These are phyloP conservation scores for Colletotrichum melonis DNA, from an alignment of 2,329 filamentous ascomycete genomes.

Conservation along the genomic window DNA sequence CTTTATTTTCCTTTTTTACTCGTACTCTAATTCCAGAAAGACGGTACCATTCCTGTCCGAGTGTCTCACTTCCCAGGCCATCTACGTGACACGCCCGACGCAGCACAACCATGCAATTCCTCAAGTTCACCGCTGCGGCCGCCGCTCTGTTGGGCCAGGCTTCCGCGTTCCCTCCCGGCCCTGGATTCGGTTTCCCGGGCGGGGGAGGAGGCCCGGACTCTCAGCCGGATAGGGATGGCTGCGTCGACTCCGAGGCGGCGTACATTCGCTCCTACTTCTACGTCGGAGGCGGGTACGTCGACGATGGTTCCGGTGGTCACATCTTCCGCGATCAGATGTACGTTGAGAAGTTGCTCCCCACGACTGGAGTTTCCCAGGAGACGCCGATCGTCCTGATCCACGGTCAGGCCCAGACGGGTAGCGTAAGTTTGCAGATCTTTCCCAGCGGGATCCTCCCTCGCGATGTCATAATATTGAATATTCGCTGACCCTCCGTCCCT, in stretches of 20 bases:
- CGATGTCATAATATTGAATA: background rate
- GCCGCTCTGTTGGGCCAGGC: conserved; percentile 27
- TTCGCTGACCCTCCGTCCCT: conserved; percentile 7
- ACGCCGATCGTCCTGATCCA: conserved; percentile 56
- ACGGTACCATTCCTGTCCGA: background rate
- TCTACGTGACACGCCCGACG: conserved; percentile 10
- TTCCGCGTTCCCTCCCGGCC: conserved; percentile 7
- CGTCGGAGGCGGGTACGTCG: conserved; percentile 49
- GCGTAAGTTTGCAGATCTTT: conserved; percentile 42
- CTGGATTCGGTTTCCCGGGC: background rate
- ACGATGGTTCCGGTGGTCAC: conserved; percentile 44
- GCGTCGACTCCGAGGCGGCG: conserved; percentile 32
- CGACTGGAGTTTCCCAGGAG: conserved; percentile 37
- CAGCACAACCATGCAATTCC: conserved; percentile 28
- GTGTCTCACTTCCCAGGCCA: conserved; percentile 1
- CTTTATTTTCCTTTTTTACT: background rate
- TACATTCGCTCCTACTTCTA: conserved; percentile 47
- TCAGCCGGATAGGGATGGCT: background rate
- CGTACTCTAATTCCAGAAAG: background rate
- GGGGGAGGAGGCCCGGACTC: background rate
- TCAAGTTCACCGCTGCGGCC: conserved; percentile 23
- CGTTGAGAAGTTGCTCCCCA: conserved; percentile 59
- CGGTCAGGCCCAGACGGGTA: conserved; percentile 54
- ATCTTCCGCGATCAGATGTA: conserved; percentile 61
- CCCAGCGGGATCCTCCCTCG: background rate